phyloP scores from a whole-genome alignment of 768 basidiomycete genomes.

The Xerocomellus chrysenteron region DNA sequence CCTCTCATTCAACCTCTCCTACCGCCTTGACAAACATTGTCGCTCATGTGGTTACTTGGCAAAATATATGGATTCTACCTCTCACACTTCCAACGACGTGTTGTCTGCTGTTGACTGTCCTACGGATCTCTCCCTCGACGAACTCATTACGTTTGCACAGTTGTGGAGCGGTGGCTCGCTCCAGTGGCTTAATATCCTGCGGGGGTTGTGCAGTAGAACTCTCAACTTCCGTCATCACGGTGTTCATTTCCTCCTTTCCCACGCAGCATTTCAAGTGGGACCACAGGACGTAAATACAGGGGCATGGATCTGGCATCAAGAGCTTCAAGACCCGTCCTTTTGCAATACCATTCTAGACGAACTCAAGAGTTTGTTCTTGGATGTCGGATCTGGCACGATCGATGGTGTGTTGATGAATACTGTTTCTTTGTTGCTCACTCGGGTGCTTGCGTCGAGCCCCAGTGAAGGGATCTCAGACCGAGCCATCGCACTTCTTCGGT shows the following conservation, averaged over 20 bases:
- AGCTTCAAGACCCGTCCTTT: neutral
- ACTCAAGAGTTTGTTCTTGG: neutral
- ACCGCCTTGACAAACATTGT: too few species aligned
- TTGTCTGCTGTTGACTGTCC: neutral
- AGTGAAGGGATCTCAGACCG: neutral
- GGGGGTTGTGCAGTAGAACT: neutral
- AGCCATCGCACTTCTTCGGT: neutral
- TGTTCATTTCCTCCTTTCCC: neutral
- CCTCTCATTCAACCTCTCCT: too few species aligned
- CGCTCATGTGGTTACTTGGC: too few species aligned
- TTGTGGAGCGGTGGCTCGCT: neutral
- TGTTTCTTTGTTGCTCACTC: neutral
- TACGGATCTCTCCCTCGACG: neutral
- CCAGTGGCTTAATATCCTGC: neutral
- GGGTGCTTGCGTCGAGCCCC: neutral
- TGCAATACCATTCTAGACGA: neutral
- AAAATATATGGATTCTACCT: neutral
- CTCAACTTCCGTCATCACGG: neutral
- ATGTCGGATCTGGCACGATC: neutral
- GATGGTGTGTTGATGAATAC: neutral
- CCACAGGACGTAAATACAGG: constrained; percentile 23
- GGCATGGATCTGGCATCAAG: neutral
- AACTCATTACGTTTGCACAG: neutral
- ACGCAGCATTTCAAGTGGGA: neutral
- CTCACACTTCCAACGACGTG: neutral